These are phyloP conservation scores for Somion occarium DNA, from an alignment of 1,284 basidiomycete genomes.

Conservation along the genomic window DNA sequence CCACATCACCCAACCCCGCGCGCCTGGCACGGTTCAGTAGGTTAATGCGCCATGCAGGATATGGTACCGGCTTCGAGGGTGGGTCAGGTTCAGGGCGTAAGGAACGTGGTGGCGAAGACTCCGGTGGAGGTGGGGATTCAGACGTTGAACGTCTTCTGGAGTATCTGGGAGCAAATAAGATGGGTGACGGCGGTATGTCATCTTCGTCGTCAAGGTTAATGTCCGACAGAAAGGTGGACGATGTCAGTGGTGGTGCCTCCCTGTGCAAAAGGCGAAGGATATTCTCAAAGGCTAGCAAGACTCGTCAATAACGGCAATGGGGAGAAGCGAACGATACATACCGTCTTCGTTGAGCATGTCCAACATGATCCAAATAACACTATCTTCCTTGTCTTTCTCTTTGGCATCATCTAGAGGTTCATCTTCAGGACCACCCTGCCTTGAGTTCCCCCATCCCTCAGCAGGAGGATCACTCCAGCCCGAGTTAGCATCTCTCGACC, in stretches of 20 bases:
- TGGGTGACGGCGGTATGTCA: conserved; percentile 15
- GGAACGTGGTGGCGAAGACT: not conserved
- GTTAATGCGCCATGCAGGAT: conserved; percentile 58
- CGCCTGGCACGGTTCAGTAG: conserved; percentile 44
- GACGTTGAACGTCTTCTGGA: conserved; percentile 1
- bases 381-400: conserved; percentile 14
- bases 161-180: conserved; percentile 2
- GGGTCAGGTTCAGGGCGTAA: not conserved
- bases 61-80: conserved; percentile 32
- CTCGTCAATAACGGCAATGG: conserved; percentile 6
- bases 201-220: conserved; percentile 13
- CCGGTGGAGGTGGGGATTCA: not conserved
- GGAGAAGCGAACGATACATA: conserved; percentile 23
- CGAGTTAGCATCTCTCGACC: conserved; percentile 18
- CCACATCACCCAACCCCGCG: conserved; percentile 51
- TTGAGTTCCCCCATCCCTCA: not conserved
- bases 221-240: conserved; percentile 2
- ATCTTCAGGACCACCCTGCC: not conserved
- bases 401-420: not conserved
- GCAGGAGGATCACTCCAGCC: not conserved
- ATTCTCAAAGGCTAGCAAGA: conserved; percentile 42
- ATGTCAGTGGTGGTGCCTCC: conserved; percentile 31
- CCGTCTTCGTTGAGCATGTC: conserved; percentile 53
- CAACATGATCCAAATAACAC: conserved; percentile 50
- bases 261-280: conserved; percentile 60